Evolutionary conservation across 192 early-diverging fungal genomes (phyloP).

Genomic region (Helicostylum pulchrum): DNA sequence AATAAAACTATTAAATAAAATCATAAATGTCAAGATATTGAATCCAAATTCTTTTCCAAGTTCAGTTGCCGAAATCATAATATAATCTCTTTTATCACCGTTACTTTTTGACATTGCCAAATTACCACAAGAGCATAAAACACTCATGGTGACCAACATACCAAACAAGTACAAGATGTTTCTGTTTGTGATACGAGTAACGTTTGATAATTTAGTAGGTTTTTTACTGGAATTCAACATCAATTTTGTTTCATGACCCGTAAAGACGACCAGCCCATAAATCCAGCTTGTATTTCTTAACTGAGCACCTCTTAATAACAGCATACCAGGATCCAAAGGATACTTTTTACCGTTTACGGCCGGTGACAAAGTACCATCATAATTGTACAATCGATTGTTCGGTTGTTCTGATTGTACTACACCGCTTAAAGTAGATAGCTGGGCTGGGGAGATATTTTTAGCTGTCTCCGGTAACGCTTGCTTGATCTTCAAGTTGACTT

Average conservation of each 20-base stretch:
- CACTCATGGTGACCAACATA: conserved; percentile 80
- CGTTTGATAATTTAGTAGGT: conserved; percentile 39
- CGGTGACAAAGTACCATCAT: conserved; percentile 62
- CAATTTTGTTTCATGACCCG: conserved; percentile 95
- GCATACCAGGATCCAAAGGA: conserved; percentile 84
- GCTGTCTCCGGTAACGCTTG: conserved; percentile 81
- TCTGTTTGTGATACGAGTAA: conserved; percentile 38
- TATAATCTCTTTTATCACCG: conserved; percentile 44
- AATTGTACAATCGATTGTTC: conserved; percentile 91
- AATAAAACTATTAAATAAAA: conserved; percentile 98
- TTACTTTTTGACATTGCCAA: conserved; percentile 52
- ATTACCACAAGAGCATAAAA: conserved; percentile 86
- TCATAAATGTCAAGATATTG: conserved; percentile 94
- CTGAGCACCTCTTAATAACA: conserved; percentile 86
- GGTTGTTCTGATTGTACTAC: conserved; percentile 89
- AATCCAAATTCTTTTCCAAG: conserved; percentile 62
- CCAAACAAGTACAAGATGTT: conserved; percentile 93
- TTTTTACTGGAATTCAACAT: conserved; percentile 76
- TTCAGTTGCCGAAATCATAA: conserved; percentile 25
- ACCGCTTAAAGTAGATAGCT: conserved; percentile 57
- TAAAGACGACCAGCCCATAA: conserved; percentile 86
- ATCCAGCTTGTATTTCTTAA: conserved; percentile 94
- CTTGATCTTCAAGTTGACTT: conserved; percentile 95
- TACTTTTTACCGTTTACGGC: conserved; percentile 57
- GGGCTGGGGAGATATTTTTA: conserved; percentile 62